These are phyloP conservation scores for Zygosaccharomyces bailii DNA, from an alignment of 805 yeast species.

Conservation along the genomic window DNA sequence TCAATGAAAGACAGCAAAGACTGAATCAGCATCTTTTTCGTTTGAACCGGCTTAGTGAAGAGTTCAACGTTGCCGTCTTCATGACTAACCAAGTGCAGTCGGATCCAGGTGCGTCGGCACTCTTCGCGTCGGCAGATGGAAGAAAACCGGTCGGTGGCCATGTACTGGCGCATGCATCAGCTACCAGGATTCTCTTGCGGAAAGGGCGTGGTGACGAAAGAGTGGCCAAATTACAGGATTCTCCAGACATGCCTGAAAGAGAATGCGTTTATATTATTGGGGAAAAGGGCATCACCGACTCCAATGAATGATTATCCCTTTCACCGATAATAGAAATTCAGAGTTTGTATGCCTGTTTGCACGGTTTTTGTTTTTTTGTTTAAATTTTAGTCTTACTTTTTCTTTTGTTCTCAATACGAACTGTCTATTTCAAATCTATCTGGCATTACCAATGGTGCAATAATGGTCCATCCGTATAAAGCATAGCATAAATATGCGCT, in stretches of 20 bases:
- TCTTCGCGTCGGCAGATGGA: conserved; percentile 78
- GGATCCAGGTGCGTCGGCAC: conserved; percentile 77
- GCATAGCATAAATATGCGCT: conserved; percentile 90
- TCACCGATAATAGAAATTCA: conserved; percentile 1
- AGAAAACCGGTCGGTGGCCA: conserved; percentile 84
- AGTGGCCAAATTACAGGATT: conserved; percentile 74
- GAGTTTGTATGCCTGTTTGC: not conserved
- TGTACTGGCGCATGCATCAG: conserved; percentile 76
- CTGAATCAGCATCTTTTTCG: conserved; percentile 54
- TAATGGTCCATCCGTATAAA: conserved; percentile 83
- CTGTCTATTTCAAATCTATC: conserved; percentile 62
- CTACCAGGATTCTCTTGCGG: conserved; percentile 67
- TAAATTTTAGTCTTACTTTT: too few species aligned
- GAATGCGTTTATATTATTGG: conserved; percentile 72
- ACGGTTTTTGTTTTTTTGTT: not conserved
- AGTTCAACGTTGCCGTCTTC: conserved; percentile 72
- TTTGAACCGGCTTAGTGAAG: conserved; percentile 64
- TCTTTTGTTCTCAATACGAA: conserved; percentile 15
- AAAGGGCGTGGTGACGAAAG: conserved; percentile 79
- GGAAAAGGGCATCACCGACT: conserved; percentile 63
- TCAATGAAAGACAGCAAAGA: conserved; percentile 72
- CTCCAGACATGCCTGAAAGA: conserved; percentile 78
- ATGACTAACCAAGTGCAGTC: conserved; percentile 78
- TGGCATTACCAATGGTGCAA: conserved; percentile 89
- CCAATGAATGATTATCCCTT: conserved; percentile 27